Conservation (phyloP, 2,329 filamentous ascomycete species). For the Aaosphaeria arxii region DNA sequence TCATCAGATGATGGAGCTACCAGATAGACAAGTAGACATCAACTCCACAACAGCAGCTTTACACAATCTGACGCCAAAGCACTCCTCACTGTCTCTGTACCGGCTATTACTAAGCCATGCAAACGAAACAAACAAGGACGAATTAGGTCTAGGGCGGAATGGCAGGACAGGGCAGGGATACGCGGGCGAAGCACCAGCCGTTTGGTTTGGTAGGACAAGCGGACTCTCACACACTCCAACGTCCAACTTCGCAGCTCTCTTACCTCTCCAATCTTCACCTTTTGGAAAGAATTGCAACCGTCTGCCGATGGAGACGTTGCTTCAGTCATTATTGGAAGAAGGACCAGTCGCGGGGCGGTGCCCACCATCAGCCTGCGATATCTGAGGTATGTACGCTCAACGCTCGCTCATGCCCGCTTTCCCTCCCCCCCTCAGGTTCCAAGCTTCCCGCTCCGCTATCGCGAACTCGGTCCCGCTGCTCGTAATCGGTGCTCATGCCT, state of each 20-base stretch:
- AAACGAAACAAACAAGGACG: too few species aligned
- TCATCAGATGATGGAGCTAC: too few species aligned
- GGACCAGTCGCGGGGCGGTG: conserved; percentile 31
- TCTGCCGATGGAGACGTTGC: conserved; percentile 35
- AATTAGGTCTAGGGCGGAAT: too few species aligned
- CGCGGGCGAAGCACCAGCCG: neutral
- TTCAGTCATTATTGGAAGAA: conserved; percentile 30
- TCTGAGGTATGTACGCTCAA: conserved; percentile 3
- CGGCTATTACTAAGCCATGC: too few species aligned
- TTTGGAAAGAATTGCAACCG: conserved; percentile 11
- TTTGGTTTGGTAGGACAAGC: neutral
- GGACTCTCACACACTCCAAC: conserved; percentile 8
- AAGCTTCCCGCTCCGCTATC: neutral
- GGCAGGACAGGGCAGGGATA: neutral
- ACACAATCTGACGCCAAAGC: too few species aligned
- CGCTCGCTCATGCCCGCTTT: neutral
- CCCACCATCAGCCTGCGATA: conserved; percentile 19
- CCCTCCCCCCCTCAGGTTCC: conserved; percentile 12
- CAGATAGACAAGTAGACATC: too few species aligned
- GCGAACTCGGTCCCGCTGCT: neutral
- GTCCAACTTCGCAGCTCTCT: conserved; percentile 11
- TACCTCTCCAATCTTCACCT: conserved; percentile 1
- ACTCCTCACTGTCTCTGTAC: too few species aligned
- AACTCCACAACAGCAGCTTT: too few species aligned
- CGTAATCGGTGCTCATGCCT: neutral